phyloP scores from a whole-genome alignment of 345 rosid species.

The Fremontodendron californicum region DNA sequence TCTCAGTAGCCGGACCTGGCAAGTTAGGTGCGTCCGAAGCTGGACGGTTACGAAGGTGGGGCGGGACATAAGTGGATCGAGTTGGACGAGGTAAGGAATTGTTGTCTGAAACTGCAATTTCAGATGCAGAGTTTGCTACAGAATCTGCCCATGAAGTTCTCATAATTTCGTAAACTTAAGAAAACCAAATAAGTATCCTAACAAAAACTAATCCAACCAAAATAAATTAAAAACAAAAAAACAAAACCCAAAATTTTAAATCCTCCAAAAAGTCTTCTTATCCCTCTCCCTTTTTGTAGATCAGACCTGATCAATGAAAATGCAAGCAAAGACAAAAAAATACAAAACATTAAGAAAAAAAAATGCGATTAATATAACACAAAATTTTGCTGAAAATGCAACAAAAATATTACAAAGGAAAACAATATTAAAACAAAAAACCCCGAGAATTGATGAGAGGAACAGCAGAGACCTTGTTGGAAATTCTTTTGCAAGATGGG shows the following conservation, averaged over 20 bases:
- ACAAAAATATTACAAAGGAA: not conserved
- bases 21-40: constrained; percentile 41
- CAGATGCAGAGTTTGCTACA: constrained; percentile 77
- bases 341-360: not conserved
- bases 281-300: constrained; percentile 7
- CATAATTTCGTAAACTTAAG: constrained; percentile 39
- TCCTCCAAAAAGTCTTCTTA: not conserved
- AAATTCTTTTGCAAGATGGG: not conserved
- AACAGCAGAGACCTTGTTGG: not conserved
- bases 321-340: not conserved
- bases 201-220: not conserved
- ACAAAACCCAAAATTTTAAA: not conserved
- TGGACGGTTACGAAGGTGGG: constrained; percentile 69
- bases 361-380: not conserved
- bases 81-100: not conserved
- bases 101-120: constrained; percentile 49
- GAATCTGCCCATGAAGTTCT: constrained; percentile 90
- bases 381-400: not conserved
- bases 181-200: not conserved
- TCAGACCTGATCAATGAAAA: constrained; percentile 9
- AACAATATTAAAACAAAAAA: not conserved
- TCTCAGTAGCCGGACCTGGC: constrained; percentile 16
- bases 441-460: not conserved
- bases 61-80: constrained; percentile 74
- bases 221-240: not conserved